phyloP scores from a whole-genome alignment of 176 grass and related monocot species.

The Themeda triandra region DNA sequence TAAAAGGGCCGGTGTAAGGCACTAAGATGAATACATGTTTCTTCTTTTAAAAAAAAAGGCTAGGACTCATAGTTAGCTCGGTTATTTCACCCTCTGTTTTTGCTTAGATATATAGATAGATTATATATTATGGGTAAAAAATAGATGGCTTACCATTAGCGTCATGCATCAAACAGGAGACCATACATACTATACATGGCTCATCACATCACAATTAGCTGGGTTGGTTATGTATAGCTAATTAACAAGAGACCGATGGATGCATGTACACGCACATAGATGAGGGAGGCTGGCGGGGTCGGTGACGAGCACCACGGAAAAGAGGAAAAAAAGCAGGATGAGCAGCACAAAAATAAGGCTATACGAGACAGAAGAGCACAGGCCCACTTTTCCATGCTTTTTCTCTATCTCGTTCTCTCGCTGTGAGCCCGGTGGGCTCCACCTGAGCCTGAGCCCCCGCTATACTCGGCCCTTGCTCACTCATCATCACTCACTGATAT shows the following conservation, averaged over 20 bases:
- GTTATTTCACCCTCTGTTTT: no score
- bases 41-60: no score
- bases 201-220: no score
- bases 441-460: neutral
- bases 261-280: neutral
- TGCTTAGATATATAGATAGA: no score
- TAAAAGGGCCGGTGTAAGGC: no score
- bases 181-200: no score
- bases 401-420: neutral
- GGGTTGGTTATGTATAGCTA: neutral
- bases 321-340: neutral
- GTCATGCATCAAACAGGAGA: no score
- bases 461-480: neutral
- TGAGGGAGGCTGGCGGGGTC: neutral
- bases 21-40: no score
- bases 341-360: constrained; percentile 38
- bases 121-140: no score
- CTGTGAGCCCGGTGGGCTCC: neutral
- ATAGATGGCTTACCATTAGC: no score
- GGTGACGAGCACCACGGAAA: neutral
- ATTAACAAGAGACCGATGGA: neutral
- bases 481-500: constrained; percentile 19
- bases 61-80: no score
- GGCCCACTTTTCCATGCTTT: constrained; percentile 22
- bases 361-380: constrained; percentile 40